Evolutionary conservation across 306 rosid species (phyloP), one percentile per base, ranked within the genome.

Genomic region (Quercus suber): DNA sequence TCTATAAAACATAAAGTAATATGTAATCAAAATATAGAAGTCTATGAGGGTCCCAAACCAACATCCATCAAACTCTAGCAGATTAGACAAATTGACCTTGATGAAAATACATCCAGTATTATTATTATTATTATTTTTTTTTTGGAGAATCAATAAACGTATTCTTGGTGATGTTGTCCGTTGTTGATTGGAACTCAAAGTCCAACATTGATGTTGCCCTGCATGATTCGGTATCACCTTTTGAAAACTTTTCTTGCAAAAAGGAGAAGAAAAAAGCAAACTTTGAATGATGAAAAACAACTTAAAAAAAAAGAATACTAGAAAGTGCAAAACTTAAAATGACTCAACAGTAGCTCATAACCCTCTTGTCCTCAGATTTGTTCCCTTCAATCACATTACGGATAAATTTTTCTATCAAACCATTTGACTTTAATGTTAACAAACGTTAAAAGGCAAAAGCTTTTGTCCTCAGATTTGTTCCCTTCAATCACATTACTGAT

Each of bases 181-280:
- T 28, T 28, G 20, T 64, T 18, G 71, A 64, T 30, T 18, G 45
- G 71, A 68, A 35, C 20, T 68, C 1, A 3, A 35, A 35, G 72
- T 68, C 72, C 72, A 68, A 35, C 72, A 68, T 33, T 9, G 72
- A 30, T 33, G 72, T 33, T 68, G 72, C 72, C 13, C 51, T 19
- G 10, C 73, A 58, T 74, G 73, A 78, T 78, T 76, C 20, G 52
- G 86, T 59, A 27, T 31, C 19, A 12, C 64, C 75, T 57, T 73
- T 78, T 78, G 28, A 56, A 23, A 82, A 65, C 21, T 74, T 76
- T 73, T 17, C 58, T 21, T 20, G 27, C 21, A 0, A 73, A 82
- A 65, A 23, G 33, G 5, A 15, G 37, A 35, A 1, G 45, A 43
- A 55, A 78, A 78, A 78, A 25, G 58, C 52, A 9, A 49, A 3